A percentile compares a stretch with the other conserved stretches of the same genome.
These are phyloP conservation scores for Suillus cothurnatus DNA, from an alignment of 768 basidiomycete genomes.

Conservation along the genomic window DNA sequence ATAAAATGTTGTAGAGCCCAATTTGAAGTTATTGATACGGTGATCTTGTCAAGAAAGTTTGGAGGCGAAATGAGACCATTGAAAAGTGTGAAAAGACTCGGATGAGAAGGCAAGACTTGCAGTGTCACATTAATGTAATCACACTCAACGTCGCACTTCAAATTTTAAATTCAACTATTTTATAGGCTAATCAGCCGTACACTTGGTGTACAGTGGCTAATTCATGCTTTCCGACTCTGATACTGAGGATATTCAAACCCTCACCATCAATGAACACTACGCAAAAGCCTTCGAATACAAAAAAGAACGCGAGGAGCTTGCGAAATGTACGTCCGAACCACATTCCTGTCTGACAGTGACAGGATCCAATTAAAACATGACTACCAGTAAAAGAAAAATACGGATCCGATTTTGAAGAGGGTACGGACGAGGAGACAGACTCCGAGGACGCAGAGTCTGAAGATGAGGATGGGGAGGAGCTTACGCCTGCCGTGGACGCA, in stretches of 20 bases:
- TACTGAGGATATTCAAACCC: slow-evolving; percentile 42
- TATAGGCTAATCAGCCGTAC: too few relatives aligned
- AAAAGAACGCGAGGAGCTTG: slow-evolving; percentile 85
- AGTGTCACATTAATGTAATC: too few relatives aligned
- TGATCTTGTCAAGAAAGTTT: too few relatives aligned
- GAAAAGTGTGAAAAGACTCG: too few relatives aligned
- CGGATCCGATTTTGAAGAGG: slow-evolving; percentile 64
- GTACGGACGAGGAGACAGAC: slow-evolving; percentile 55
- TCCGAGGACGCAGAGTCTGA: slow-evolving; percentile 83
- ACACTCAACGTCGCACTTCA: too few relatives aligned
- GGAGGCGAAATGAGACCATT: too few relatives aligned
- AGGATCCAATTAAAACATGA: not conserved
- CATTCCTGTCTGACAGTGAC: not conserved
- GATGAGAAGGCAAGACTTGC: too few relatives aligned
- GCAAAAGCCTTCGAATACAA: slow-evolving; percentile 83
- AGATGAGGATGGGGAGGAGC: slow-evolving; percentile 93
- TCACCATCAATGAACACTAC: slow-evolving; percentile 75
- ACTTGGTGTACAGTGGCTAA: too few relatives aligned
- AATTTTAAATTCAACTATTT: too few relatives aligned
- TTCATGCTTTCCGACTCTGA: slow-evolving; percentile 54
- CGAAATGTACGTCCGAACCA: slow-evolving; percentile 56
- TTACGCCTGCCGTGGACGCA: slow-evolving; percentile 91
- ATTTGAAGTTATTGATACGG: too few relatives aligned
- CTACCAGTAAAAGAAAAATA: slow-evolving; percentile 82
- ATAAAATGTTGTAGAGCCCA: too few relatives aligned